Base-by-base conservation (phyloP, 345 rosid genomes). In the Eucalyptus grandis region DNA sequence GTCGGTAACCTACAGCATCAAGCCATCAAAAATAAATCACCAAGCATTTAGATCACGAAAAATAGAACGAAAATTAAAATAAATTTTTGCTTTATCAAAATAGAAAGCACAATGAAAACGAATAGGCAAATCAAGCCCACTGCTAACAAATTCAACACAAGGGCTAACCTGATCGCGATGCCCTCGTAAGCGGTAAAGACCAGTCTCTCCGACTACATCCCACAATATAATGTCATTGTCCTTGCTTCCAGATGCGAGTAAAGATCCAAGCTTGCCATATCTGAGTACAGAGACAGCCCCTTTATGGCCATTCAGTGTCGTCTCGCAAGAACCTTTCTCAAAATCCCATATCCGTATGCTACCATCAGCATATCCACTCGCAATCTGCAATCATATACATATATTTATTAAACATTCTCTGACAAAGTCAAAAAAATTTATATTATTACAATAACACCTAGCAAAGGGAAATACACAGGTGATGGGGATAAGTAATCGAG, bases 231-330 rank as follows among this genome's bases (percentile, higher is more conserved):
- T 91, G 92, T 96, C 98, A 88, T 95, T 96, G 88, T 98, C 99
- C 92, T 97, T 97, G 93, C 99, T 94, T 90, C 99, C 99, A 89
- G 99, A 98, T 43, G 99, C 99, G 65, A 98, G 95, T 92, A 93
- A 77, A 51, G 98, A 93, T 37, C 98, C 98, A 93, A 88, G 49
- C 89, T 95, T 95, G 91, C 95, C 95, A 89, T 91, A 98, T 27
- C 95, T 91, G 62, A 97, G 89, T 19, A 93, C 95, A n/a, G 97
- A 94, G 60, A 98, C 98, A 26, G 99, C 99, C 87, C 99, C 97
- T 90, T 95, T 96, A 87, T 98, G 99, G 46, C 99, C 97, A 91
- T 93, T 95, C 90, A 98, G 92, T 83, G 94, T 94, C 24, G 96
- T 94, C 94, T 96, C 98, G 72, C 96, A 94, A 19, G 93, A 94